Evolutionary conservation across 2,329 filamentous ascomycete genomes (phyloP), one percentile per base, ranked within the genome.

Genomic region (Colletotrichum noveboracense): DNA sequence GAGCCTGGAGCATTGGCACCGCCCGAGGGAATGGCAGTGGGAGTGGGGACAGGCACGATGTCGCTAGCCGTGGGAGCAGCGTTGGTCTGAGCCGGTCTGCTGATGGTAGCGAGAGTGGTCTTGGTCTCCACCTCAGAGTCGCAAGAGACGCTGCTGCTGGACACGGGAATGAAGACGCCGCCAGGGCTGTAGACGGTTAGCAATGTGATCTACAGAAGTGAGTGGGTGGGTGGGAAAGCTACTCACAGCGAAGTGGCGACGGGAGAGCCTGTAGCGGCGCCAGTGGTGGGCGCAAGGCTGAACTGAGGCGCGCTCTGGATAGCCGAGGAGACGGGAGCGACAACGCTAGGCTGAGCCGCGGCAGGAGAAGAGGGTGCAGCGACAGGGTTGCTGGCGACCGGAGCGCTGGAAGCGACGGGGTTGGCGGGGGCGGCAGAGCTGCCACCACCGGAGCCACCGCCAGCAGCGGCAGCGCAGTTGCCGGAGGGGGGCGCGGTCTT

Each of bases 81-180:
- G 13, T 74, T 43, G 64, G 78, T 80, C 71, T 30, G 52, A 7
- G 67, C 65, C 14, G 83, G 75, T 26, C 67, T 75, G 56, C 79
- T 80, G 21, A 80, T 70, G 12, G 82, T 79, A 52, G 77, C 75
- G 32, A 82, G 77, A 24, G 82, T 79, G 67, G 79, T 80, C 26
- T 81, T 68, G 16, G 34, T 28, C 43, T 48, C 61, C 13, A 70
- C 21, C n/a, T 68, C 60, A 13, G 75, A 48, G 18, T 72, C 72
- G 30, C 77, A 77, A 21, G 52, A 24, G 81, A 77, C 34, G 60
- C 67, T 64, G 79, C 71, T 30, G 58, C 72, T 71, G 10, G 81
- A 79, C 43, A 80, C 80, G 52, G 86, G 87, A 69, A 86, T 81
- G 77, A 87, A 86, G 48, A 90, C 83, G 71, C 86, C 87, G 52